These are phyloP conservation scores for Ascoidea asiatica DNA, from an alignment of 805 yeast genomes.

Conservation along the genomic window DNA sequence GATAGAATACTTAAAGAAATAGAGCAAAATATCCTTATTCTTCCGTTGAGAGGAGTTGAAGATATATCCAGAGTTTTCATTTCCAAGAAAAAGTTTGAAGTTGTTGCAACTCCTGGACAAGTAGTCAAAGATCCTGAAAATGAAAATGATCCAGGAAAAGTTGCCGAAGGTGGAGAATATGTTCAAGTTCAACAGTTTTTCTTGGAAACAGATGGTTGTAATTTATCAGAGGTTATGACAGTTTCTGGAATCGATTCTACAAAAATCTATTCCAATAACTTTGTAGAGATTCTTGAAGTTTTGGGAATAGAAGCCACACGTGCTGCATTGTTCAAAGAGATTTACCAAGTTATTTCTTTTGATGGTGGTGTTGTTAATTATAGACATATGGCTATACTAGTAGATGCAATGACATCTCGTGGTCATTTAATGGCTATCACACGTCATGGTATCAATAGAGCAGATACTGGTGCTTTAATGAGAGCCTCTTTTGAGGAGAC, in stretches of 20 bases:
- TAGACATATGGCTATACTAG: conserved; percentile 94
- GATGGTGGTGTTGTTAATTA: conserved; percentile 99
- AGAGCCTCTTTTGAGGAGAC: conserved; percentile 99
- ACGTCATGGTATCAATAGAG: conserved; percentile 98
- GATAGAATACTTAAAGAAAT: conserved; percentile 92
- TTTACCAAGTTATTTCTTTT: conserved; percentile 93
- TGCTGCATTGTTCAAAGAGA: conserved; percentile 85
- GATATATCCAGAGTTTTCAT: conserved; percentile 79
- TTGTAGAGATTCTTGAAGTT: conserved; percentile 88
- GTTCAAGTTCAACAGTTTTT: conserved; percentile 94
- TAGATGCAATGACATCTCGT: conserved; percentile 96
- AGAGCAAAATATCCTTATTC: conserved; percentile 93
- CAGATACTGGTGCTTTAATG: conserved; percentile 98
- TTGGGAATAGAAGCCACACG: conserved; percentile 98
- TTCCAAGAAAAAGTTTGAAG: conserved; percentile 18
- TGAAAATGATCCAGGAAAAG: conserved; percentile 70
- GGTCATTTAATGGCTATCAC: conserved; percentile 98
- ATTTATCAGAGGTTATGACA: conserved; percentile 85
- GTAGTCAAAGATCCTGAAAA: conserved; percentile 58
- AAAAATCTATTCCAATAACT: conserved; percentile 90
- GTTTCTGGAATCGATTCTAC: conserved; percentile 89
- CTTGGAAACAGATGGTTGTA: conserved; percentile 96
- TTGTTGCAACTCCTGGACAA: conserved; percentile 18
- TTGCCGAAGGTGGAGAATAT: conserved; percentile 60
- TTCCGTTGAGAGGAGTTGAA: conserved; percentile 89